Percentiles rank a stretch among this genome's conserved stretches.
Evolutionary conservation across 2,329 filamentous ascomycete species (phyloP).

Genomic region (Fusarium keratoplasticum): DNA sequence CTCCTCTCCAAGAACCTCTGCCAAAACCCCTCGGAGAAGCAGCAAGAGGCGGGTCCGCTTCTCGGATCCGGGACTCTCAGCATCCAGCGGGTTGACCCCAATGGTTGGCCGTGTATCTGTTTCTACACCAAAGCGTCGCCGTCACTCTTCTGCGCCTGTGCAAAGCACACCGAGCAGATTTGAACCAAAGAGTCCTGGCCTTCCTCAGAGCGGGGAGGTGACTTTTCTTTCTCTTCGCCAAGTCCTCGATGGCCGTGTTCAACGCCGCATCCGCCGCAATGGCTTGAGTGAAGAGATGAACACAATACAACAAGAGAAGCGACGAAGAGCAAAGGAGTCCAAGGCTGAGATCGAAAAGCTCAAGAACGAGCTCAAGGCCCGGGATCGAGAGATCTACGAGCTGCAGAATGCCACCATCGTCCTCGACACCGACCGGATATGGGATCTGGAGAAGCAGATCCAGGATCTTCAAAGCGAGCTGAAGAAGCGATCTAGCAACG

Average conservation of each 20-base stretch:
- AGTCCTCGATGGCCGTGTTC: constrained; percentile 67
- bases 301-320: constrained; percentile 60
- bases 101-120: constrained; percentile 66
- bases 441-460: constrained; percentile 56
- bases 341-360: constrained; percentile 63
- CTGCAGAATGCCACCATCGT: constrained; percentile 63
- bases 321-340: constrained; percentile 51
- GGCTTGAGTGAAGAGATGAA: constrained; percentile 70
- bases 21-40: constrained; percentile 46
- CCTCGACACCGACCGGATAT: constrained; percentile 60
- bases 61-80: constrained; percentile 65
- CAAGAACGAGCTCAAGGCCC: constrained; percentile 59
- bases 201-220: constrained; percentile 52
- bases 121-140: constrained; percentile 51
- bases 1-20: constrained; percentile 18
- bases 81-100: constrained; percentile 67
- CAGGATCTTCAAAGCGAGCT: constrained; percentile 51
- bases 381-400: constrained; percentile 65
- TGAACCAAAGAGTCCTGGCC: constrained; percentile 24
- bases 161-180: constrained; percentile 31
- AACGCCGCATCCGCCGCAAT: constrained; percentile 67
- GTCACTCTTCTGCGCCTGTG: constrained; percentile 60
- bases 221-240: constrained; percentile 61
- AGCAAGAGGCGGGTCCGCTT: constrained; percentile 66
- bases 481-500: constrained; percentile 33